phyloP scores from a whole-genome alignment of 1,139 yeast species.

The Blastobotrys capitulatus region DNA sequence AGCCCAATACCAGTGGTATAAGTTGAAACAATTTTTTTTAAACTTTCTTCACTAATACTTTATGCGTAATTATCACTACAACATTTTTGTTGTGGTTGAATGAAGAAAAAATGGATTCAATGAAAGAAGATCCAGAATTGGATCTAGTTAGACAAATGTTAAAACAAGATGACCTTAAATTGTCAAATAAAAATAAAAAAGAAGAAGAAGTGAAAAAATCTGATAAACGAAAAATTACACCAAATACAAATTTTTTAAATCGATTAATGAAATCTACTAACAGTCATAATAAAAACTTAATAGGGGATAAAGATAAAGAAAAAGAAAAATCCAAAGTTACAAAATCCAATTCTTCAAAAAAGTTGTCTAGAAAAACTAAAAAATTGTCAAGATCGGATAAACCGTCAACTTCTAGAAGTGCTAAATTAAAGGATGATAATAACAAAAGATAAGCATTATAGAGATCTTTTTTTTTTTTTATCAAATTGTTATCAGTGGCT shows the following conservation, averaged over 20 bases:
- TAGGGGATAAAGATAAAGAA: not conserved
- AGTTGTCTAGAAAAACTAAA: too few relatives aligned
- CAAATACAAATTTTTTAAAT: conserved; percentile 7
- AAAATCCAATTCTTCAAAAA: not conserved
- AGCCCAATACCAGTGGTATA: too few relatives aligned
- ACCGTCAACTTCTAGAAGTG: too few relatives aligned
- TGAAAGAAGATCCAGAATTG: conserved; percentile 2
- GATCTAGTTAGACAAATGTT: conserved; percentile 1
- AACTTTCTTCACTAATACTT: too few relatives aligned
- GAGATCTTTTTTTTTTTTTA: too few relatives aligned
- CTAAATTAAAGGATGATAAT: too few relatives aligned
- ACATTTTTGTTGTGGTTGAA: too few relatives aligned
- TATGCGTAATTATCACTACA: too few relatives aligned
- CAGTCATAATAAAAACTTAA: not conserved
- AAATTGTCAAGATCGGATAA: too few relatives aligned
- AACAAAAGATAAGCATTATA: too few relatives aligned
- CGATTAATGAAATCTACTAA: conserved; percentile 1
- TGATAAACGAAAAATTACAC: not conserved
- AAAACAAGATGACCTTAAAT: conserved; percentile 6
- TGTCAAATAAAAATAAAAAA: not conserved
- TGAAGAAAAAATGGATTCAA: not conserved
- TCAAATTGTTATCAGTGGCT: too few relatives aligned
- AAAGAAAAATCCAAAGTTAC: not conserved
- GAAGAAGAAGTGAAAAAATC: not conserved
- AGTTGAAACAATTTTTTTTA: too few relatives aligned